Conservation (phyloP, 1,284 basidiomycete genomes). For the Rugosomyces carneus region DNA sequence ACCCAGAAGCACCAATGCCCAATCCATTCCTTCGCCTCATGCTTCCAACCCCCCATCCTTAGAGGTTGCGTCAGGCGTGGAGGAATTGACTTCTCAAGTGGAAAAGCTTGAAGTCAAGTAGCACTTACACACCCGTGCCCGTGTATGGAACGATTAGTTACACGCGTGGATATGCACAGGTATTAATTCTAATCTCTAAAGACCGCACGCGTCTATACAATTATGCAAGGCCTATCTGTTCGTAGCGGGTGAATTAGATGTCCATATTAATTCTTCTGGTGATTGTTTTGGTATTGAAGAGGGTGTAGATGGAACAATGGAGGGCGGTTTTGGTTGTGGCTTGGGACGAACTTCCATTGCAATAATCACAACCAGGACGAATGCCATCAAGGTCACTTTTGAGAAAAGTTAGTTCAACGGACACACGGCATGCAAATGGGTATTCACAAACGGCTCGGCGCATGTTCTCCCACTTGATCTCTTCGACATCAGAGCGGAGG, state of each 20-base stretch:
- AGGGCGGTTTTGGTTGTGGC: conserved; percentile 21
- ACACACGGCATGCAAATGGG: background rate
- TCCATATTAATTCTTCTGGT: conserved; percentile 24
- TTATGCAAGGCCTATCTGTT: background rate
- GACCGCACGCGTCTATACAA: background rate
- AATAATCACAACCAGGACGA: conserved; percentile 61
- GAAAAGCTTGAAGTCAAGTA: conserved; percentile 23
- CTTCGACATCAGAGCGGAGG: conserved; percentile 81
- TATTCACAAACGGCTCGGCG: conserved; percentile 76
- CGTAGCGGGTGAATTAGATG: conserved; percentile 9
- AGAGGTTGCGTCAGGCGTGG: conserved; percentile 11
- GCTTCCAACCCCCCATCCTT: background rate
- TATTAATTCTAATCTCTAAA: conserved; percentile 15
- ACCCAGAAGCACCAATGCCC: background rate
- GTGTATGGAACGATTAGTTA: conserved; percentile 12
- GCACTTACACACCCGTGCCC: background rate
- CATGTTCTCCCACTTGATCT: conserved; percentile 90
- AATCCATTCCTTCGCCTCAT: conserved; percentile 3
- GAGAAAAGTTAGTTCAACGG: background rate
- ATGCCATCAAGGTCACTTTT: conserved; percentile 55
- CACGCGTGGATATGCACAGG: conserved; percentile 23
- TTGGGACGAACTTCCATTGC: conserved; percentile 59
- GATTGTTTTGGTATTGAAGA: conserved; percentile 16
- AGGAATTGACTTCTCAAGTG: conserved; percentile 25
- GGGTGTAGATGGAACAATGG: conserved; percentile 13